These are phyloP conservation scores for Fusarium albidum DNA, from an alignment of 2,329 filamentous ascomycete genomes.

Conservation along the genomic window DNA sequence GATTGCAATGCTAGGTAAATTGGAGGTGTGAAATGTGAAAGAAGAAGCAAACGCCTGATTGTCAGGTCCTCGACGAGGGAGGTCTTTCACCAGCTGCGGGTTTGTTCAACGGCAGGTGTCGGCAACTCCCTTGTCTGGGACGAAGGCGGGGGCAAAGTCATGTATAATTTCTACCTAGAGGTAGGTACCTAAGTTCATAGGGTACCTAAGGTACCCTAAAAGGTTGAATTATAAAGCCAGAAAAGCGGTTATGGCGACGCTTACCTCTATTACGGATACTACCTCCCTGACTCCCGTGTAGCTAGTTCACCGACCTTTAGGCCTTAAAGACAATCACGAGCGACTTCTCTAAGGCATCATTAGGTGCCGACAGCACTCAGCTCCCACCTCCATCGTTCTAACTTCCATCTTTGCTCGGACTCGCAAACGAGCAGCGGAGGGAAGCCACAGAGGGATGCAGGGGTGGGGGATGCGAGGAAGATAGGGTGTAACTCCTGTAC, in stretches of 20 bases:
- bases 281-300: too few species aligned
- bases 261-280: background rate
- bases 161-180: too few species aligned
- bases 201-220: too few species aligned
- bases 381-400: background rate
- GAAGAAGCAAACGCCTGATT: background rate
- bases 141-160: background rate
- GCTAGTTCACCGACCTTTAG: too few species aligned
- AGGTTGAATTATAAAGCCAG: background rate
- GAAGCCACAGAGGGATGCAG: background rate
- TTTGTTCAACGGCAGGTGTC: background rate
- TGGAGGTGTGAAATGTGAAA: background rate
- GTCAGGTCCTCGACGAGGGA: constrained; percentile 26
- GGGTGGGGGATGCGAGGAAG: background rate
- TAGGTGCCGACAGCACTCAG: too few species aligned
- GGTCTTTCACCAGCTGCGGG: background rate
- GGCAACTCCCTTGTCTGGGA: constrained; percentile 8
- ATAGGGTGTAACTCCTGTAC: constrained; percentile 12
- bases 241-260: background rate
- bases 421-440: background rate
- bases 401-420: background rate
- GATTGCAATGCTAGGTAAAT: too few species aligned
- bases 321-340: too few species aligned
- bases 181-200: too few species aligned
- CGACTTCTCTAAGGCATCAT: too few species aligned